Percentiles rank a stretch among this genome's conserved stretches.
phyloP scores from a whole-genome alignment of 768 basidiomycete species.

The Rhodotorula graminis region DNA sequence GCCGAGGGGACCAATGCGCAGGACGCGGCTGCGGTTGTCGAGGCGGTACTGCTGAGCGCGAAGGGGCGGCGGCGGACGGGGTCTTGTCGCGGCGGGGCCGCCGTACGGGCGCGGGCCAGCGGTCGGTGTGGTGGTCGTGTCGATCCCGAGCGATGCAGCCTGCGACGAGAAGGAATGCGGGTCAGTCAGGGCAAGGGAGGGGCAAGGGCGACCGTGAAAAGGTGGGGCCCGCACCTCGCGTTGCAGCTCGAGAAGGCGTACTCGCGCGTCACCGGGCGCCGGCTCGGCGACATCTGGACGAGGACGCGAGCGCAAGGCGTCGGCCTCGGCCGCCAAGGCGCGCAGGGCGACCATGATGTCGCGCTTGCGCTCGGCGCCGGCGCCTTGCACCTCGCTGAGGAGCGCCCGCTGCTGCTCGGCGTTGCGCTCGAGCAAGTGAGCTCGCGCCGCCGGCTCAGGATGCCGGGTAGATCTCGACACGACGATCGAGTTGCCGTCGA shows the following conservation, averaged over 20 bases:
- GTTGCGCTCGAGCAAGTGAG: slow-evolving; percentile 57
- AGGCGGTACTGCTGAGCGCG: neutral
- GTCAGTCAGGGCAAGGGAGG: too few species aligned
- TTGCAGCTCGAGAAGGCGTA: neutral
- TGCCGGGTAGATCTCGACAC: too few species aligned
- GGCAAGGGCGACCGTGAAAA: neutral
- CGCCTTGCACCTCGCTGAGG: slow-evolving; percentile 59
- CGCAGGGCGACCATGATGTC: slow-evolving; percentile 68
- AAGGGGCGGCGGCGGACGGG: too few species aligned
- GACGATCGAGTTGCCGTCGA: too few species aligned
- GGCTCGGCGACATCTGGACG: neutral
- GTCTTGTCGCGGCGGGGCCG: neutral
- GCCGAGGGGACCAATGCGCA: neutral
- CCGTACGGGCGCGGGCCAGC: too few species aligned
- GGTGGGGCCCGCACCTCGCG: neutral
- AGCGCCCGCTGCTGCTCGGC: slow-evolving; percentile 84
- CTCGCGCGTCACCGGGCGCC: neutral
- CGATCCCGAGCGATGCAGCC: neutral
- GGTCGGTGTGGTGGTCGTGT: too few species aligned
- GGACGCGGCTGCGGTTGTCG: neutral
- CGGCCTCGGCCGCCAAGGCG: slow-evolving; percentile 73
- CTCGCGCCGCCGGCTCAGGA: neutral
- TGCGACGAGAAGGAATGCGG: neutral
- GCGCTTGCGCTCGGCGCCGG: slow-evolving; percentile 62
- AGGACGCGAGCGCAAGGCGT: neutral